Evolutionary conservation across 1,284 basidiomycete species (phyloP), one percentile per base, ranked within the genome.

Genomic region (Cryptococcus hybrid): DNA sequence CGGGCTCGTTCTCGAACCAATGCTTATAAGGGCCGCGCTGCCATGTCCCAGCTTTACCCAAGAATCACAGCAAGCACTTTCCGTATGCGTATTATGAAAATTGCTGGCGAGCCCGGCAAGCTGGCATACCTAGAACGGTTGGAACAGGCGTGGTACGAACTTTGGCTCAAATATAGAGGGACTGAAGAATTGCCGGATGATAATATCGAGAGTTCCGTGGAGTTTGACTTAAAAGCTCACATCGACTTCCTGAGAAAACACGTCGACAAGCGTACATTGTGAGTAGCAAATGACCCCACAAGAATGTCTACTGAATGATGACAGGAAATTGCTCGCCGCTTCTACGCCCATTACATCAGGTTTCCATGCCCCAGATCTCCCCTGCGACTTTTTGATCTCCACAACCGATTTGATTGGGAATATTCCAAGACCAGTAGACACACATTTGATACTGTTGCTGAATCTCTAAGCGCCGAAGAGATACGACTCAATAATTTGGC

Each of bases 181-280:
- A 85, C 85, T 0, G 77, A 81, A 11, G 78, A 80, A 40, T 81
- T 96, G 38, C 85, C 85, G 0, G 93, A 96, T 66, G 82, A 84
- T 5, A 82, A 90, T 66, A 85, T 84, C 5, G 76, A 79, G 24
- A 88, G 86, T 70, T 77, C 85, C 13, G 84, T 81, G 5, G 84
- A 90, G 45, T 93, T 96, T 68, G 84, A 91, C 72, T 77, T 95
- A 9, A 78, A 84, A 30, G 81, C 82, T 13, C 92, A 94, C 65
- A 73, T 95, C 40, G 84, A 87, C 60, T 92, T 91, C 69, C 80
- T 96, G 52, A 83, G 93, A 42, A 81, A 82, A 11, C 82, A 88
- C 65, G 81, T 96, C 47, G 89, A 95, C 75, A 95, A 94, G 78
- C 86, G 85, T 69, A 84, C 87, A 1, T 69, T 93, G 90, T 92